Evolutionary conservation across 2,329 filamentous ascomycete species (phyloP), one percentile per base, ranked within the genome.

Genomic region (Juglanconis sp.): DNA sequence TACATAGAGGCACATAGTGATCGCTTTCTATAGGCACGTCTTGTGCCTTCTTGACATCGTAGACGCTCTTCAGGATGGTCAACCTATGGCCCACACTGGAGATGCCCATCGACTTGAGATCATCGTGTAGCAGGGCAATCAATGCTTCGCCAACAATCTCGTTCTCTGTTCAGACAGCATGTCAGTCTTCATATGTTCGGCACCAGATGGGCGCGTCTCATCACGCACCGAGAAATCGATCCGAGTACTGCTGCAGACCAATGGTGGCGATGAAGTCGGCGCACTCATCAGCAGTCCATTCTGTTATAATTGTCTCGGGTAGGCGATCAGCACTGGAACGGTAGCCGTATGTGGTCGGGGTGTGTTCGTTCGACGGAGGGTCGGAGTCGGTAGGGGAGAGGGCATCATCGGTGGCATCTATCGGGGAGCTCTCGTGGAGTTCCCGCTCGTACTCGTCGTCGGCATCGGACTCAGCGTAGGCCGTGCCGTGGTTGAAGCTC

Each of bases 71-170:
- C 61, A 99, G 82, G 60, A 99, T 96, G 30, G 92, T 96, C 68
- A 99, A 81, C 62, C 95, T 88, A 77, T 99, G 95, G 46, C 95
- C 95, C 52, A 97, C 92, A 76, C 94, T 98, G 64, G 82, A 81
- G 65, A 99, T 90, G 52, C 93, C 93, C 87, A 98, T 94, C 71
- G 96, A 92, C 76, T 96, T 96, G 68, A 99, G 80, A 72, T 98
- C 94, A 60, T 96, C 91, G 72, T 98, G 95, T 65, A 90, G 89
- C 65, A 99, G 79, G 46, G 91, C 91, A 60, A 96, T 86, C 64
- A 99, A 80, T 56, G 91, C 94, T 73, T 98, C 92, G 65, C 95
- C 95, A 42, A 93, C 89, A 68, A 99, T 96, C 65, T 92, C 92
- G 71, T 99, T 96, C 70, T 97, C 95, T 95, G 73, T 38, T 46